These are phyloP conservation scores for Blastomyces percursus DNA, from an alignment of 2,329 filamentous ascomycete genomes.

Conservation along the genomic window DNA sequence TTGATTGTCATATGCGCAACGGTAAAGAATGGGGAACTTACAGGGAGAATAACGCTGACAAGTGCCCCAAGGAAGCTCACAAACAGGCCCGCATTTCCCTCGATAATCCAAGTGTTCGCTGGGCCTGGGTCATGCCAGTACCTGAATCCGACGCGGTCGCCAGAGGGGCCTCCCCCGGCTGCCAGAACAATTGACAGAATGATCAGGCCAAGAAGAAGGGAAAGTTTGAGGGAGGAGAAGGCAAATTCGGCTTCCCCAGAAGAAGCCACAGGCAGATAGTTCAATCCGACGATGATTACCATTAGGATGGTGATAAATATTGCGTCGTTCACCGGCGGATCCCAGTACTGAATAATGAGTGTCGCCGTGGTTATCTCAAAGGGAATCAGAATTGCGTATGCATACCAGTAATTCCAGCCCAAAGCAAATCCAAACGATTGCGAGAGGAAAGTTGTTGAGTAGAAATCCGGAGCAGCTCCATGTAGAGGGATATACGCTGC, in stretches of 20 bases:
- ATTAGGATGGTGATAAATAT: slow-evolving; percentile 20
- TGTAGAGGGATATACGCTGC: slow-evolving; percentile 8
- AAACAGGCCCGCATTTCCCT: slow-evolving; percentile 39
- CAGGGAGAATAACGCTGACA: not conserved
- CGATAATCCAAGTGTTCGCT: slow-evolving; percentile 26
- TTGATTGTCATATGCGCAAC: not conserved
- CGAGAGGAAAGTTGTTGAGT: slow-evolving; percentile 13
- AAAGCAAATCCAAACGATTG: slow-evolving; percentile 36
- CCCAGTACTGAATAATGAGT: slow-evolving; percentile 38
- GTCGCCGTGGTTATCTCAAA: slow-evolving; percentile 39
- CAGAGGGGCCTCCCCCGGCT: slow-evolving; percentile 36
- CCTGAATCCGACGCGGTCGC: slow-evolving; percentile 37
- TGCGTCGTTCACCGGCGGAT: slow-evolving; percentile 13
- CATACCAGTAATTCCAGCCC: slow-evolving; percentile 45
- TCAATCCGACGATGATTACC: slow-evolving; percentile 15
- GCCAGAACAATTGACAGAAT: slow-evolving; percentile 42
- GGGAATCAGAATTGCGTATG: slow-evolving; percentile 41
- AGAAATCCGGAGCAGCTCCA: slow-evolving; percentile 7
- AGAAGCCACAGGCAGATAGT: slow-evolving; percentile 15
- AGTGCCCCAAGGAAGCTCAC: slow-evolving; percentile 38
- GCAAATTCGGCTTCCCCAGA: slow-evolving; percentile 29
- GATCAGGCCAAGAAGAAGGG: slow-evolving; percentile 41
- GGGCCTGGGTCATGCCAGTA: slow-evolving; percentile 43
- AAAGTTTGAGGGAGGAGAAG: slow-evolving; percentile 42
- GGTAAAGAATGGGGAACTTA: not conserved